Base-by-base conservation (phyloP, 2,329 filamentous ascomycete species). In the Botrytis paeoniae region DNA sequence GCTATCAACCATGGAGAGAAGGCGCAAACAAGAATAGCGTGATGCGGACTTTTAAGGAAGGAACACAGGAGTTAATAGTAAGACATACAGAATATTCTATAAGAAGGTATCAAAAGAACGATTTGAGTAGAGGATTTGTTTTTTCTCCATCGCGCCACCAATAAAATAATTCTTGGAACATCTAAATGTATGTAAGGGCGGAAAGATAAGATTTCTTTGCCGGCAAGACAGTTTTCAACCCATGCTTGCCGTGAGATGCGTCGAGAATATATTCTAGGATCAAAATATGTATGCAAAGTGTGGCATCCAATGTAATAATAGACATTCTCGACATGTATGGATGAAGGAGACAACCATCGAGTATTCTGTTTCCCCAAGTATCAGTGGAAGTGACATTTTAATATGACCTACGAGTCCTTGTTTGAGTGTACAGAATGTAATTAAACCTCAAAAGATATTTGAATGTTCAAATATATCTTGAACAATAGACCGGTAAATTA, bases 101-200 rank as follows among this genome's bases (percentile, higher is more conserved):
- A 41, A 8, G 25, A 12, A 66, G 35, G 48, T 57, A 35, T 68
- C 48, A 57, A 39, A 66, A 29, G 4, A 39, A 54, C 2, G 25
- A 63, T 63, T 29, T 10, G 37, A 29, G 25, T 16, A 54, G 32
- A 51, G 18, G 20, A 29, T 66, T 64, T 64, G 16, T 14, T 66
- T 68, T 51, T 54, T 29, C 14, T 8, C 37, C 35, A n/a, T 62
- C 18, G 29, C 65, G 48, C 65, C 65, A 68, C 65, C 65, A 68
- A 68, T 68, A 68, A 25, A 20, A 39, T 8, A 4, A n/a, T 22
- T 16, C 35, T 41, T 57, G 48, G 16, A 68, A 32, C 29, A 57
- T 57, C n/a, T 25, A 6, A 41, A 68, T 57, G 25, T 3, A 68
- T 57, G 65, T 32, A 68, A 68, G 65, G 65, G 48, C n/a, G 41